Base-by-base conservation (phyloP, 306 rosid genomes). In the Hippophae gyantsensis region DNA sequence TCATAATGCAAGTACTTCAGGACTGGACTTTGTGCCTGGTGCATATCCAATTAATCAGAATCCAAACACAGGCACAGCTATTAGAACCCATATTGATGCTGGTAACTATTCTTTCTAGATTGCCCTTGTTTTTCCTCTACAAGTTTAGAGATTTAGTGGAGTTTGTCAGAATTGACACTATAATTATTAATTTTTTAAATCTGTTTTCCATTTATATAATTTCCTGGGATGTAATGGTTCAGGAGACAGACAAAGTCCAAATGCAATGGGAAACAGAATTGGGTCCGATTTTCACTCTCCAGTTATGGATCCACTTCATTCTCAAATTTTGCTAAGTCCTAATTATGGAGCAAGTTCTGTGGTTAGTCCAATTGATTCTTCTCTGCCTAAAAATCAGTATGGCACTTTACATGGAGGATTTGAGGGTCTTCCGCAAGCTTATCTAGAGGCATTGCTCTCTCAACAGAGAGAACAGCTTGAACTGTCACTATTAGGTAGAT, bases 391-490 rank as follows among this genome's bases (percentile, higher is more conserved):
- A 69, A 86, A 69, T 70, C 85, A 73, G 60, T 57, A 72, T 50
- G 81, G 73, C 56, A 63, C 70, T 77, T 50, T 89, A 47, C 87
- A 62, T 61, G 86, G 85, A 70, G 81, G 85, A 52, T 68, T 80
- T 54, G 88, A 88, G 62, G 89, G 74, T 69, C 63, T 81, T 75
- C 89, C 74, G 76, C 77, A 77, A 57, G 95, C 85, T 58, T 83
- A 85, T 73, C 81, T 88, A 41, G 88, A 87, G 78, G 70, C 78
- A 25, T 78, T 92, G 72, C 75, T 92, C 74, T 71, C 74, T 67
- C 92, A 92, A 73, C 82, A 75, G 66, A 88, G 80, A 78, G 92
- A 85, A 70, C 96, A 81, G 58, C 80, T 73, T 54, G 95, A 85
- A 63, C 74, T 85, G 73, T 76, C 95, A 64, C 86, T 83, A 71